These are phyloP conservation scores for Cystobasidium slooffiae DNA, from an alignment of 1,284 basidiomycete species.

Conservation along the genomic window DNA sequence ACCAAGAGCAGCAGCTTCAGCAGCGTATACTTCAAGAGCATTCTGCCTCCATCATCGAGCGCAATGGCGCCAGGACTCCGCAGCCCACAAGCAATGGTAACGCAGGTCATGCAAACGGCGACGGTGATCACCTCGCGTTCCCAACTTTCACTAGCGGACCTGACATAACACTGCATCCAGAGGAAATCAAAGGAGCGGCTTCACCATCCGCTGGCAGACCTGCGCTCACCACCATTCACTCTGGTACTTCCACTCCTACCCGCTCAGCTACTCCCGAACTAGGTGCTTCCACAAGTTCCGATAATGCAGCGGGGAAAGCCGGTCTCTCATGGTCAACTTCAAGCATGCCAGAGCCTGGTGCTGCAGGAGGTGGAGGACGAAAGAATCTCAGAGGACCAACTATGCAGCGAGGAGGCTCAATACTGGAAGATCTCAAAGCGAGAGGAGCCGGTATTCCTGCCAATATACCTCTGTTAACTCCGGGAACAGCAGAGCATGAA, in stretches of 20 bases:
- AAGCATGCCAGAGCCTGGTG: constrained; percentile 4
- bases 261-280: constrained; percentile 3
- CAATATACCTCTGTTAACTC: constrained; percentile 5
- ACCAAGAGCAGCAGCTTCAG: constrained; percentile 23
- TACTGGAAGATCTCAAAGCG: constrained; percentile 34
- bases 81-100: neutral
- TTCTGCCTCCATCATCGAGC: constrained; percentile 5
- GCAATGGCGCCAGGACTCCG: constrained; percentile 12
- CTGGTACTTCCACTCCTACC: constrained; percentile 20
- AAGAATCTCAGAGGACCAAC: neutral
- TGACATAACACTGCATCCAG: constrained; percentile 2
- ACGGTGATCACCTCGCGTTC: constrained; percentile 1
- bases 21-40: constrained; percentile 15
- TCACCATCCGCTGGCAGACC: neutral
- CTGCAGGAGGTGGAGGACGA: neutral
- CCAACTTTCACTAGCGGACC: constrained; percentile 8
- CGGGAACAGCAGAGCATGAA: constrained; percentile 31
- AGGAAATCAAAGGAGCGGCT: neutral
- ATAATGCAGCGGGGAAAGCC: neutral
- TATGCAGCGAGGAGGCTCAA: constrained; percentile 16
- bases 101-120: neutral
- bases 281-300: neutral
- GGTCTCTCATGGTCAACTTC: constrained; percentile 14
- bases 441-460: constrained; percentile 11
- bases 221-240: constrained; percentile 11